phyloP scores from a whole-genome alignment of 2,329 filamentous ascomycete genomes.

The Colletotrichum brevisporum region DNA sequence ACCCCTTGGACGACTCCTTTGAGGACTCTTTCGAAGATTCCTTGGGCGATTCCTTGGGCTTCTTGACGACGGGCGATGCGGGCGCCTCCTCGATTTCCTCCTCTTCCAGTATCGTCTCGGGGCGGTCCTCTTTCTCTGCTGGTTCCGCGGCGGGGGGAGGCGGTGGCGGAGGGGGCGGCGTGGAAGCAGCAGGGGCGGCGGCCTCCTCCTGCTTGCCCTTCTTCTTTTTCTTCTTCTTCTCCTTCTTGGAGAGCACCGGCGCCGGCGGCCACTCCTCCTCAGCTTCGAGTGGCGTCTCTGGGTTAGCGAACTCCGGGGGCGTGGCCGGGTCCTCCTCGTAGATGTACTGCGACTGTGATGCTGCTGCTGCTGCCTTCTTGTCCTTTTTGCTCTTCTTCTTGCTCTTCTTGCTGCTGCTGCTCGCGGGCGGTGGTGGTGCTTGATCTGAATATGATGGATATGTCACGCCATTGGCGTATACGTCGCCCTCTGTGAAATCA shows the following conservation, averaged over 20 bases:
- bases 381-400: slow-evolving; percentile 44
- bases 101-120: slow-evolving; percentile 10
- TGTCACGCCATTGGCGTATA: slow-evolving; percentile 33
- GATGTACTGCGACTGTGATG: slow-evolving; percentile 3
- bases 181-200: neutral
- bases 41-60: neutral
- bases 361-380: slow-evolving; percentile 25
- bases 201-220: slow-evolving; percentile 35
- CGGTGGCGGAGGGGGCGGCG: slow-evolving; percentile 4
- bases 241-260: slow-evolving; percentile 33
- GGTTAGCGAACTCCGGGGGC: slow-evolving; percentile 11
- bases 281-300: slow-evolving; percentile 21
- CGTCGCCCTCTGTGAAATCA: slow-evolving; percentile 28
- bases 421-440: slow-evolving; percentile 8
- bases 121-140: neutral
- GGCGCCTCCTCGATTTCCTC: neutral
- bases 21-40: slow-evolving; percentile 9
- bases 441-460: slow-evolving; percentile 32
- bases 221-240: slow-evolving; percentile 40
- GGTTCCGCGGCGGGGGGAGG: slow-evolving; percentile 2
- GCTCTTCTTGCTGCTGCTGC: slow-evolving; percentile 31
- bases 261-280: slow-evolving; percentile 37
- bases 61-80: neutral
- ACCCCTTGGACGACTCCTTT: slow-evolving; percentile 16
- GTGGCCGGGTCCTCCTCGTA: slow-evolving; percentile 13